phyloP scores from a whole-genome alignment of 2,329 filamentous ascomycete species.

The Zymoseptoria ardabiliae region DNA sequence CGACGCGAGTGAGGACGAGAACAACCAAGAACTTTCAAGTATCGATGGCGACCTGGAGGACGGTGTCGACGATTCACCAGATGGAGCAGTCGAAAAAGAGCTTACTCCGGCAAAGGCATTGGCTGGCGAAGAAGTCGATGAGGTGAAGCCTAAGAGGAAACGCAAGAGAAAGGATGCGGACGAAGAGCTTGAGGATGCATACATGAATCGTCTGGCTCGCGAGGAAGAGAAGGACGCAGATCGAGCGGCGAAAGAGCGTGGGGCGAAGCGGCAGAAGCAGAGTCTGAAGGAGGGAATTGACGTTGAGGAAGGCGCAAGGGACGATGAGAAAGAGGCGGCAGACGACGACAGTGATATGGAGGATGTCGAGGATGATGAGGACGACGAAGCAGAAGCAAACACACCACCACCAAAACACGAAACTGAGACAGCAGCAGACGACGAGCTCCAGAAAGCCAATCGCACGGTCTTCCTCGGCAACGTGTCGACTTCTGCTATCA shows the following conservation, averaged over 20 bases:
- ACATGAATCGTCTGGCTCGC: conserved; percentile 56
- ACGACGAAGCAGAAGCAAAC: conserved; percentile 37
- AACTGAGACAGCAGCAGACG: conserved; percentile 36
- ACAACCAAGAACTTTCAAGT: conserved; percentile 15
- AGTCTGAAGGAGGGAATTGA: conserved; percentile 21
- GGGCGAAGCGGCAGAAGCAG: conserved; percentile 24
- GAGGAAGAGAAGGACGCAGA: conserved; percentile 34
- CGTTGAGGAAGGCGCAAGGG: conserved; percentile 20
- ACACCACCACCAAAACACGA: conserved; percentile 54
- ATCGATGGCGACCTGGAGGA: conserved; percentile 15
- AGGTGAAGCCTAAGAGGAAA: conserved; percentile 53
- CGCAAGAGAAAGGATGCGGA: conserved; percentile 36
- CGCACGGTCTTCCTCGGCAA: conserved; percentile 93
- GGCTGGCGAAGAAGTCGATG: conserved; percentile 17
- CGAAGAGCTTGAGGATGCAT: conserved; percentile 62
- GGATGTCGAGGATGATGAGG: conserved; percentile 25
- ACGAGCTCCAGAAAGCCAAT: conserved; percentile 73
- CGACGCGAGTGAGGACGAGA: conserved; percentile 31
- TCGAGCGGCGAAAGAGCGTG: conserved; percentile 22
- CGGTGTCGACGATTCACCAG: conserved; percentile 7
- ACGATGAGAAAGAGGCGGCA: conserved; percentile 17
- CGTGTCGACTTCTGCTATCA: conserved; percentile 75
- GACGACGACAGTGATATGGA: conserved; percentile 24
- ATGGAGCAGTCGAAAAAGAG: conserved; percentile 19
- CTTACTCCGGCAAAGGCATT: conserved; percentile 9